Evolutionary conservation across 371 early-diverging fungal genomes (phyloP), one percentile per base, ranked within the genome.

Genomic region (Rhizopus microsporus): DNA sequence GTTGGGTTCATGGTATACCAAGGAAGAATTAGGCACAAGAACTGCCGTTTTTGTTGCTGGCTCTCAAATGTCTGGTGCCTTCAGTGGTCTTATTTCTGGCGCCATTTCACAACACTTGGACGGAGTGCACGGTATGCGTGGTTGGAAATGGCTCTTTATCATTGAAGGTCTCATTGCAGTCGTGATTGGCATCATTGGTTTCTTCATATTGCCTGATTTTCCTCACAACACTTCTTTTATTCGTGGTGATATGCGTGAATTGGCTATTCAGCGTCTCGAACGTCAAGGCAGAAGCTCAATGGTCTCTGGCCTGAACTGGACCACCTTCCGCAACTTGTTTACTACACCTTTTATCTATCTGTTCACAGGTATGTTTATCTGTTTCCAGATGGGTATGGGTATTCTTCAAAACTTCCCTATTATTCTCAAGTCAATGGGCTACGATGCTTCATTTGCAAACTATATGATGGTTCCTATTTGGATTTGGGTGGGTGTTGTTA

Each of bases 1-100:
- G 63, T 72, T 92, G 34, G 87, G 91, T 17, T 79, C 81, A 49
- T 94, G 92, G 87, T 94, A 93, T 58, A 81, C 82, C 16, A 78
- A 84, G n/a, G 65, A 78, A 32, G 95, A 94, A 63, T 76, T 84
- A 37, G 87, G 89, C n/a, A 72, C 77, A 44, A 86, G 93, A 49
- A 81, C 87, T 3, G 87, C 86, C 10, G 55, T 86, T 45, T 91
- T 90, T 63, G 88, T 81, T 54, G 67, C 82, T 42, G 83, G 83
- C 13, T 69, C 83, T 34, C 74, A 82, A 45, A 39, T 85, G 5
- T 84, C 90, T n/a, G 89, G 89, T 5, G 85, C 87, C 3, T 83
- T 89, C 62, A 87, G 88, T 47, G 90, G 88, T n/a, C 62, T 73
- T 7, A 75, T 72, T n/a, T 60, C 71, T 12, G 78, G 75, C 54